Evolutionary conservation across 2,329 filamentous ascomycete species (phyloP).

Genomic region (Pseudocercospora eumusae): DNA sequence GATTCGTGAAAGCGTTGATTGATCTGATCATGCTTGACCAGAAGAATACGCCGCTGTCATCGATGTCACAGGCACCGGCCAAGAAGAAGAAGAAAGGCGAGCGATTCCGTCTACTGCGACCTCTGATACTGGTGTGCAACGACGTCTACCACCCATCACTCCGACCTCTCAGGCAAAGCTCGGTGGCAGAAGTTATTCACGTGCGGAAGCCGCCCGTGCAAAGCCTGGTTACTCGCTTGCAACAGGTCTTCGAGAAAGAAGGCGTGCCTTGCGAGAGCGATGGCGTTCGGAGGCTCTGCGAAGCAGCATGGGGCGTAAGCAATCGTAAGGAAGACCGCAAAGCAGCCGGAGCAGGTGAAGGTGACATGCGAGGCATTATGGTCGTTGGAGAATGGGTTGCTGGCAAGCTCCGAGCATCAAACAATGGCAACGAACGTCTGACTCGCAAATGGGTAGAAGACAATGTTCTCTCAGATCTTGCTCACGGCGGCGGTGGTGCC

Average conservation of each 20-base stretch:
- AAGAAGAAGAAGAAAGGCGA: conserved; percentile 71
- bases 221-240: conserved; percentile 78
- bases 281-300: conserved; percentile 80
- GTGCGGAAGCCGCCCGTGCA: conserved; percentile 86
- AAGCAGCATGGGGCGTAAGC: conserved; percentile 78
- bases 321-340: conserved; percentile 63
- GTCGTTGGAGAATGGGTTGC: conserved; percentile 87
- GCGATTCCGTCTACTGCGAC: conserved; percentile 81
- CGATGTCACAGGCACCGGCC: conserved; percentile 38
- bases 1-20: conserved; percentile 92
- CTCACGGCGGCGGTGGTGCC: conserved; percentile 69
- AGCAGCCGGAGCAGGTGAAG: conserved; percentile 62
- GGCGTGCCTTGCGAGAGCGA: conserved; percentile 86
- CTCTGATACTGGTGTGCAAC: conserved; percentile 93
- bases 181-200: conserved; percentile 87
- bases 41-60: conserved; percentile 61
- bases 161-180: conserved; percentile 76
- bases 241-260: conserved; percentile 83
- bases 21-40: conserved; percentile 86
- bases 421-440: conserved; percentile 52
- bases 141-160: conserved; percentile 93
- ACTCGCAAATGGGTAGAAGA: conserved; percentile 77
- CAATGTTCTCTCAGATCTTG: conserved; percentile 67
- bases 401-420: conserved; percentile 60
- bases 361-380: conserved; percentile 80